Evolutionary conservation across 345 rosid species (phyloP), one percentile per base, ranked within the genome.

Genomic region (Gossypium rotundifolium): DNA sequence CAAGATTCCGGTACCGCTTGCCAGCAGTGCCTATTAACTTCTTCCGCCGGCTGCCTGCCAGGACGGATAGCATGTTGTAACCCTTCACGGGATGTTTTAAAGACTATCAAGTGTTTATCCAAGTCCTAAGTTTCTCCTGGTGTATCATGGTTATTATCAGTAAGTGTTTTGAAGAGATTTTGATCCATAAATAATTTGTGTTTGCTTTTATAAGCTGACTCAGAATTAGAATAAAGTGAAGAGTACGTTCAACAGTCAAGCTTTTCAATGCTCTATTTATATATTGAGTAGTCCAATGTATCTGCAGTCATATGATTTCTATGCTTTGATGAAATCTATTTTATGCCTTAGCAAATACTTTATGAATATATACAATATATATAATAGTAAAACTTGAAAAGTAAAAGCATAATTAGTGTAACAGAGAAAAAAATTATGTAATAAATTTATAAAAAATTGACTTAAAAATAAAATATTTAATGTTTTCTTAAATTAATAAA

Each of bases 1-100:
- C 99, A 18, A 90, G 99, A 80, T 96, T 96, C 63, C 90, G 97
- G 10, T 86, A 79, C 79, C 84, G 89, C 75, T 83, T 93, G 73
- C 99, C 99, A 10, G 86, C 93, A 2, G 90, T 87, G 48, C 98
- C 98, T 0, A 79, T 91, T 58, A 96, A 96, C 87, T 96, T 96
- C 93, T 96, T 96, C 86, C 91, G 99, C 1, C 79, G 99, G 71
- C 84, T 96, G 74, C 99, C 99, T 14, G 82, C 99, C 23, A 84
- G 98, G 75, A 89, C 98, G 18, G 98, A 96, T 74, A 87, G 92
- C 77, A 91, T 96, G 97, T 80, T 96, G 81, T 96, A 81, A 86
- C 71, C 60, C 53, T 44, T 18, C 2, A 29, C 20, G 48, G 55
- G 55, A 18, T 63, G 65, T 38, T 76, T 65, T 38, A 23, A 59